Evolutionary conservation across 2,329 filamentous ascomycete species (phyloP), one percentile per base, ranked within the genome.

Genomic region (Eutypa lata): DNA sequence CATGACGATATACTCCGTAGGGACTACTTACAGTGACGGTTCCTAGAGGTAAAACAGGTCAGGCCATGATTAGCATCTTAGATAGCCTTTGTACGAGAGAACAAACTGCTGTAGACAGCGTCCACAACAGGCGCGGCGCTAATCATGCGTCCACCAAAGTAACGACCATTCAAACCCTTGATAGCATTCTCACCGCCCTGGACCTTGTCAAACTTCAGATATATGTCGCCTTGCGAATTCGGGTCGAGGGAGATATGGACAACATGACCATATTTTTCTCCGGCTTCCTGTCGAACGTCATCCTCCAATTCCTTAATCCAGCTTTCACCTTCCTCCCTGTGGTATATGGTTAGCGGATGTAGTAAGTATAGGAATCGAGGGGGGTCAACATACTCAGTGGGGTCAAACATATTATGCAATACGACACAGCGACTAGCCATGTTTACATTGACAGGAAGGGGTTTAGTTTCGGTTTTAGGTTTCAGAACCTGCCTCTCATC

Each of bases 71-170:
- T 82, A 83, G 79, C 76, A 71, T 76, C 78, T 80, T 76, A 92
- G 65, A 91, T 89, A 72, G 88, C 88, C 74, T 89, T 89, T 65
- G 88, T 90, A 71, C 89, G 87, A 73, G 88, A 89, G 79, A 94
- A 96, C 75, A 96, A 84, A 81, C 89, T 95, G 84, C 90, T 94
- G 85, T 97, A 99, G 76, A 99, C 91, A 68, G 93, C 93, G 75
- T 99, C 94, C 72, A 97, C 93, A 76, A 99, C 91, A 72, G 92
- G 94, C 60, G 91, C 89, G 65, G 93, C 94, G 70, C 89, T 93
- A 72, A 99, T 96, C 79, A 90, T 91, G 67, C 87, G 85, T 66
- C 90, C 90, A 68, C 91, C 94, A 74, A 99, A 99, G 74, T 90
- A 96, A 69, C 94, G 88, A 68, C 94, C 94, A 73, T 99, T 97